Percentiles rank a stretch among this genome's conserved stretches.
Conservation (phyloP, 2,329 filamentous ascomycete species). For the Aspergillus viridinutans region DNA sequence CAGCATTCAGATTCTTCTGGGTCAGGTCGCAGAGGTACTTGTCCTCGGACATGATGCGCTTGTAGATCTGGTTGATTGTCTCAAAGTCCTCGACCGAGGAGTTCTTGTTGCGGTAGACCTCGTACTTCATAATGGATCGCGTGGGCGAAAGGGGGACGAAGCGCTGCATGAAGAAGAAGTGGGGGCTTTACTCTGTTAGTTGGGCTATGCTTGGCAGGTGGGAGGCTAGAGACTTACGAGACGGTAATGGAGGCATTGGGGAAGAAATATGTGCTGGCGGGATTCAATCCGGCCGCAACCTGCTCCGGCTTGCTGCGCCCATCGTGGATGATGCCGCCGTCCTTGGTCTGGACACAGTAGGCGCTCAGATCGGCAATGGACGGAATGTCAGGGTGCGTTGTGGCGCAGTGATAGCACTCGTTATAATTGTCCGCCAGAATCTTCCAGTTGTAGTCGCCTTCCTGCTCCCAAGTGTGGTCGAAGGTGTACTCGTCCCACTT, state of each 20-base stretch:
- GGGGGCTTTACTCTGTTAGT: constrained; percentile 35
- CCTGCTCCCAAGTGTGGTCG: constrained; percentile 56
- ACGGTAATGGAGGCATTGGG: constrained; percentile 33
- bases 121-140: constrained; percentile 55
- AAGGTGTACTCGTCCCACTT: constrained; percentile 54
- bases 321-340: constrained; percentile 49
- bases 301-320: constrained; percentile 45
- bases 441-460: constrained; percentile 59
- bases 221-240: constrained; percentile 20
- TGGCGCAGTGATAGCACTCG: constrained; percentile 33
- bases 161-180: constrained; percentile 61
- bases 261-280: constrained; percentile 33
- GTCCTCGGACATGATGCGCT: constrained; percentile 61
- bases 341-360: constrained; percentile 49
- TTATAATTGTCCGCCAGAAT: constrained; percentile 61
- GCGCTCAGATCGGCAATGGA: constrained; percentile 51
- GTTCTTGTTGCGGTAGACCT: constrained; percentile 60
- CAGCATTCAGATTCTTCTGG: constrained; percentile 57
- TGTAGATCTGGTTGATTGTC: constrained; percentile 55
- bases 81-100: constrained; percentile 56
- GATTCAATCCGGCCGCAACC: constrained; percentile 41
- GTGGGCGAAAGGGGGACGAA: constrained; percentile 54
- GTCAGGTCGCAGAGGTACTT: constrained; percentile 57
- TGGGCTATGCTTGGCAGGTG: too few relatives aligned
- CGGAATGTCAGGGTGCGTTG: constrained; percentile 20